Conservation (phyloP, 2,329 filamentous ascomycete species). For the Kalaharituber pfeilii region DNA sequence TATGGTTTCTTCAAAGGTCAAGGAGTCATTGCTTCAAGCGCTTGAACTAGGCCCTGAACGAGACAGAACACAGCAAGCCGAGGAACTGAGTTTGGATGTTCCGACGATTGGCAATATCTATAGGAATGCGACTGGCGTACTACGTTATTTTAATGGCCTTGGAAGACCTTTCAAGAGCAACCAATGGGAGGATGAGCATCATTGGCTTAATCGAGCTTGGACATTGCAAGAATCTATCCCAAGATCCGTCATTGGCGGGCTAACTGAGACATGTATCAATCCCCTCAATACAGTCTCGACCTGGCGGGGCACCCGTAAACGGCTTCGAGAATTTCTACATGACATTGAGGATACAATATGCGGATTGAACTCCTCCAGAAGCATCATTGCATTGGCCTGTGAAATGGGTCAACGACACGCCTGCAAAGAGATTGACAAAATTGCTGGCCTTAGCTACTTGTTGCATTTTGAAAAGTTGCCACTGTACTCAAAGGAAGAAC, state of each 20-base stretch:
- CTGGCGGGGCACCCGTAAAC: neutral
- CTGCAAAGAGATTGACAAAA: neutral
- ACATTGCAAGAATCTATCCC: constrained; percentile 2
- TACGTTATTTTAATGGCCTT: constrained; percentile 5
- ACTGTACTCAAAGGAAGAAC: neutral
- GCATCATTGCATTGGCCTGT: neutral
- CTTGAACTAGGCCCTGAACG: neutral
- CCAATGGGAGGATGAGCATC: neutral
- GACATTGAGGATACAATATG: no score
- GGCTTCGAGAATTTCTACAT: neutral
- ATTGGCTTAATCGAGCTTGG: constrained; percentile 4
- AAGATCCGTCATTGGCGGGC: neutral
- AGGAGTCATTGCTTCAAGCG: neutral
- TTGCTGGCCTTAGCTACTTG: neutral
- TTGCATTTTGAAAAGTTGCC: neutral
- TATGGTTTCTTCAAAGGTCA: neutral
- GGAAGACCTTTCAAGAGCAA: neutral
- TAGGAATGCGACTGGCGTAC: neutral
- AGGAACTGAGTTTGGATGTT: constrained; percentile 1
- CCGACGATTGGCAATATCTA: constrained; percentile 4
- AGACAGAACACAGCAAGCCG: neutral
- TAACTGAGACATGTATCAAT: neutral
- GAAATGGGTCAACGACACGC: neutral
- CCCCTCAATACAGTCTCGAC: neutral
- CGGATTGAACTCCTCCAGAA: neutral